Evolutionary conservation across 495 filamentous ascomycete species (phyloP), one percentile per base, ranked within the genome.

Genomic region (Thozetella sp.): DNA sequence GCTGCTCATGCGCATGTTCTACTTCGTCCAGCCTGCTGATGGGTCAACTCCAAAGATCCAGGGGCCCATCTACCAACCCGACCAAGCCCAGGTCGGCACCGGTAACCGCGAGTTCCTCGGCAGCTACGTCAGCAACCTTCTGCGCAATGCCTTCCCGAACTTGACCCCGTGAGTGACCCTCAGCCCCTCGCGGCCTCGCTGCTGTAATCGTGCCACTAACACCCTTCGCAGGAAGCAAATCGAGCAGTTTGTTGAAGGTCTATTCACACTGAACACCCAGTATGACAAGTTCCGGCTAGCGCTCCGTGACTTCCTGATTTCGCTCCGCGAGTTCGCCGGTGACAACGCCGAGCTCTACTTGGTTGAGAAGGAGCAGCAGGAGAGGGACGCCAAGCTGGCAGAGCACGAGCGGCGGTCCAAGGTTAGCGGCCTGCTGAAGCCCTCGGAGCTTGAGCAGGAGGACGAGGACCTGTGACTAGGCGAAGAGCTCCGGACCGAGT

Each of bases 251-350:
- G 92, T 97, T 23, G 85, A 95, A 55, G 88, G 89, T 3, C 76
- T 98, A 3, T 97, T 97, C 75, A 83, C 86, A 1, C 79, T 87
- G 55, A 97, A 96, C 67, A 86, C 85, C 54, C 89, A 94, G 58
- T 83, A 94, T 56, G 86, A 87, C 68, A 89, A 90, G 67, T 98
- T 98, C 86, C 97, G 97, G 75, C 86, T 96, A 43, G 88, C 93
- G 56, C 83, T 98, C 51, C 91, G 95, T 58, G 95, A 99, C 72
- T 99, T 99, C 85, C 76, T 99, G 56, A 97, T 99, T 65, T 93
- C 93, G 25, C 77, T 99, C 55, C 97, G 96, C 75, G 95, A 99
- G 75, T 98, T 97, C 67, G 91, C 91, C 13, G 95, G 91, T 52
- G 86, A 93, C 72, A 95, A 93, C 67, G 88, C 94, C 4, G 95